Evolutionary conservation across 1,284 basidiomycete species (phyloP), one percentile per base, ranked within the genome.

Genomic region (Austroboletus novae-zelandiae): DNA sequence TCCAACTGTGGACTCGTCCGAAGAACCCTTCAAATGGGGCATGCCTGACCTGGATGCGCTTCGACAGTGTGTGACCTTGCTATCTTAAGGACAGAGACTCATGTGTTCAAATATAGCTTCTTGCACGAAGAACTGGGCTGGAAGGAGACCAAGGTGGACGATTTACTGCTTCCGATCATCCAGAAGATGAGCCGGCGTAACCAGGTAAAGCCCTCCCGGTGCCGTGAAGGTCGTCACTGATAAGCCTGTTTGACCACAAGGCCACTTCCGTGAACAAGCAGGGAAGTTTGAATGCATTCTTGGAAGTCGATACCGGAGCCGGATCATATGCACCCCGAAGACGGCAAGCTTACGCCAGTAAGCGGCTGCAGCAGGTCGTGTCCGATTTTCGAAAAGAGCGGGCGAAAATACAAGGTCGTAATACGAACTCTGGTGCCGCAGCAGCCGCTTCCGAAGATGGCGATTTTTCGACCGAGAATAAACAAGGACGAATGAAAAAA

Each of bases 11-110:
- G 95, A 98, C 65, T 80, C 83, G 45, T 96, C 93, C 4, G 86
- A 94, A 48, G 95, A 99, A 62, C 87, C 91, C 0, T 99, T 99
- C 67, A 91, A 93, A 61, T 99, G 97, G 97, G 96, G 94, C 9
- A 75, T 96, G 55, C 94, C 96, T 7, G 95, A 98, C 65, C 81
- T 99, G 2, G 94, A 98, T 61, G 92, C 87, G 1, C 78, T 98
- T 45, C 82, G 94, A 59, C 72, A 79, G 90, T 93, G 64, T 57
- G 86, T 72, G 14, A n/a, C 27, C 43, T 45, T 40, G 7, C 36
- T 15, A 18, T 43, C 11, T 40, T 18, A 37, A 25, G 32, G 14
- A 9, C 34, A 37, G 8, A 45, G 40, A 36, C 48, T 58, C 40
- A 52, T 51, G 9, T 14, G 23, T n/a, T 9, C 32, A 43, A 32